phyloP scores from a whole-genome alignment of 768 basidiomycete species.

The Xerocomellus chrysenteron region DNA sequence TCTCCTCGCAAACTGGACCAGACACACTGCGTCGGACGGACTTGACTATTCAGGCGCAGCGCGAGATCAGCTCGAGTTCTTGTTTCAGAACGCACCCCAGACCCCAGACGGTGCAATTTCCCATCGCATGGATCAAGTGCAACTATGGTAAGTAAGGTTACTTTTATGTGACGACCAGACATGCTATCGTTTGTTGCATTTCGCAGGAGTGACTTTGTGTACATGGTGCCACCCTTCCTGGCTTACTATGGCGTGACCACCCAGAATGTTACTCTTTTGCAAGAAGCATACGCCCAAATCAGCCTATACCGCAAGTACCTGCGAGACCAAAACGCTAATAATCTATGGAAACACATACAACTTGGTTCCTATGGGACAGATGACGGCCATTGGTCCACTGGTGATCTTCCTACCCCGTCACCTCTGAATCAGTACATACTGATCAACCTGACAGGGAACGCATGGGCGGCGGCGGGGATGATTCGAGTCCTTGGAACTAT shows the following conservation, averaged over 20 bases:
- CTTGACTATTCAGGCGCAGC: conserved; percentile 65
- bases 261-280: conserved; percentile 55
- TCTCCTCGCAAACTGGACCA: conserved; percentile 59
- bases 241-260: conserved; percentile 77
- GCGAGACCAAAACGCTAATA: conserved; percentile 44
- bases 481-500: conserved; percentile 79
- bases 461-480: conserved; percentile 89
- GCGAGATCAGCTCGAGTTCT: conserved; percentile 59
- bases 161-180: background rate
- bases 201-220: conserved; percentile 72
- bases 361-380: conserved; percentile 56
- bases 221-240: conserved; percentile 86
- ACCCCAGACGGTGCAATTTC: conserved; percentile 80
- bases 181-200: background rate
- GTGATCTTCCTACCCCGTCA: conserved; percentile 31
- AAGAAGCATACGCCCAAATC: conserved; percentile 69
- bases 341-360: conserved; percentile 77
- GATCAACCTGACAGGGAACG: conserved; percentile 57
- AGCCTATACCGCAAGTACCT: conserved; percentile 69
- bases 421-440: background rate
- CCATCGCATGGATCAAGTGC: conserved; percentile 65
- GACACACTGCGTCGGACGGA: conserved; percentile 34
- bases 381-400: conserved; percentile 78
- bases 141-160: conserved; percentile 55
- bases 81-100: conserved; percentile 56